A percentile compares a stretch with the other conserved stretches of the same genome.
phyloP scores from a whole-genome alignment of 2,329 filamentous ascomycete species.

The Hymenoscyphus linearis region DNA sequence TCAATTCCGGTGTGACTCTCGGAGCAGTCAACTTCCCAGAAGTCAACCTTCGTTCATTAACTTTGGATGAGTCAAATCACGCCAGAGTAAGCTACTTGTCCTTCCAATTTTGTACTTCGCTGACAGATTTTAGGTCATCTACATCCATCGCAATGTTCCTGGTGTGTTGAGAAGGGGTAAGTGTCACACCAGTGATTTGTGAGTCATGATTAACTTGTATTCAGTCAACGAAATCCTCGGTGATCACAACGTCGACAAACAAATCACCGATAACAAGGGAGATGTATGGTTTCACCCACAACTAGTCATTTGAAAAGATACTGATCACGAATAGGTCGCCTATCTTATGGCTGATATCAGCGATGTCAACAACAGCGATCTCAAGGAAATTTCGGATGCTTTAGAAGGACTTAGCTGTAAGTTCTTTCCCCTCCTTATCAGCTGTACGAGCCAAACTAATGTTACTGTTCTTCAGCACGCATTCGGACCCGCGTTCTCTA shows the following conservation, averaged over 20 bases:
- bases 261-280: conserved; percentile 92
- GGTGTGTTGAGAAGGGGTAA: conserved; percentile 82
- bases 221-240: conserved; percentile 89
- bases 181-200: conserved; percentile 7
- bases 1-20: conserved; percentile 88
- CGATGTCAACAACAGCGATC: conserved; percentile 71
- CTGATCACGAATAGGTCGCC: conserved; percentile 53
- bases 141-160: conserved; percentile 93
- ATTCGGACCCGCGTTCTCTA: conserved; percentile 36
- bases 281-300: conserved; percentile 53
- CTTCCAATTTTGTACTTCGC: conserved; percentile 3
- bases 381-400: conserved; percentile 79
- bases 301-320: background rate
- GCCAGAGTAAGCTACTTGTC: conserved; percentile 56
- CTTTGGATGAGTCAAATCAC: conserved; percentile 81
- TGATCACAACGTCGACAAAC: conserved; percentile 97
- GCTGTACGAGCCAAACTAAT: conserved; percentile 5
- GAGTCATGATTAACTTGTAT: conserved; percentile 16
- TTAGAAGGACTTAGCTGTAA: conserved; percentile 77
- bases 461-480: conserved; percentile 29
- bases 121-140: conserved; percentile 61
- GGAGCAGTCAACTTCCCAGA: conserved; percentile 98
- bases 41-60: conserved; percentile 82
- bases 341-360: conserved; percentile 98
- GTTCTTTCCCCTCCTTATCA: conserved; percentile 29